A percentile compares a stretch with the other conserved stretches of the same genome.
Conservation (phyloP, 2,329 filamentous ascomycete species). For the Leptoxyphium fumago region DNA sequence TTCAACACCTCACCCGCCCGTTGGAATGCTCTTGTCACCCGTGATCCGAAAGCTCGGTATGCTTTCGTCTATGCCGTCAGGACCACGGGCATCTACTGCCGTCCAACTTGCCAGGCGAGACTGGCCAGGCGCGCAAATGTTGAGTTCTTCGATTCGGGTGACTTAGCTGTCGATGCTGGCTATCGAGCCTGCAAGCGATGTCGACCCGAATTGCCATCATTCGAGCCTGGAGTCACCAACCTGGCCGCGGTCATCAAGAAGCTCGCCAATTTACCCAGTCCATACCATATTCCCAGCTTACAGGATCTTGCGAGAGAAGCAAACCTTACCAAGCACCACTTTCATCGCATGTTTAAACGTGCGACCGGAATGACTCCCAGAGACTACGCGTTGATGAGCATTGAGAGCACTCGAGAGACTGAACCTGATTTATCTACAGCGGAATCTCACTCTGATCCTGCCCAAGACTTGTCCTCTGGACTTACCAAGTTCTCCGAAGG, state of each 20-base stretch:
- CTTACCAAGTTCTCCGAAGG: no score
- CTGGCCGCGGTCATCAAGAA: constrained; percentile 2
- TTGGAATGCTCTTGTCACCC: not conserved
- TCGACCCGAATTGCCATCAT: constrained; percentile 21
- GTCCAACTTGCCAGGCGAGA: constrained; percentile 45
- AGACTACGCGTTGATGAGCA: constrained; percentile 18
- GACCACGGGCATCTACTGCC: constrained; percentile 45
- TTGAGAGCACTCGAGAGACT: no score
- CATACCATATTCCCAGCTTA: constrained; percentile 22
- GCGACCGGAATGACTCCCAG: constrained; percentile 39
- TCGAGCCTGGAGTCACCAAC: constrained; percentile 4
- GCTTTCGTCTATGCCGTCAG: constrained; percentile 43
- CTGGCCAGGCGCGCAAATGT: constrained; percentile 44
- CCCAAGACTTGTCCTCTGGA: no score
- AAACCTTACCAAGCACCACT: constrained; percentile 42
- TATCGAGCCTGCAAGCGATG: constrained; percentile 46
- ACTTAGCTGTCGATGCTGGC: constrained; percentile 33
- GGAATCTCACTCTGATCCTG: no score
- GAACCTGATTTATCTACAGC: no score
- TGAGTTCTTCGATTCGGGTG: constrained; percentile 35
- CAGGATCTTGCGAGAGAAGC: constrained; percentile 36
- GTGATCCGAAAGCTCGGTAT: constrained; percentile 3
- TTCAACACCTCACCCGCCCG: not conserved
- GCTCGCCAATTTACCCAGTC: not conserved
- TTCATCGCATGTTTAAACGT: constrained; percentile 45